Evolutionary conservation across 2,329 filamentous ascomycete species (phyloP).

Genomic region (Colletotrichum viniferum): DNA sequence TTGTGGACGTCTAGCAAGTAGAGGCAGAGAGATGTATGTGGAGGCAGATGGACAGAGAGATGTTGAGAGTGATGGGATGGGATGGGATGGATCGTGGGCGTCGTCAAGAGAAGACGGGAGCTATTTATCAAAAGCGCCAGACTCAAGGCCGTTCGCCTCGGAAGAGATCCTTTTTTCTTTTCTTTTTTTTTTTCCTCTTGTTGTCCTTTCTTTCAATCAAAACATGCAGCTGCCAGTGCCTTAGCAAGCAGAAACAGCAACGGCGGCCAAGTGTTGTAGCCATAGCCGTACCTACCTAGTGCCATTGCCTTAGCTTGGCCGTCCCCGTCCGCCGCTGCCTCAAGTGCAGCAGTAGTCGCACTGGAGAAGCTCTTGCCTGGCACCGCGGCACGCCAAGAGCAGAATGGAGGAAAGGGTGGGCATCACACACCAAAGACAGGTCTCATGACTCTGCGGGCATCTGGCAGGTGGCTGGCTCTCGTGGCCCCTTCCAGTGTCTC

Average conservation of each 20-base stretch:
- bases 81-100: neutral
- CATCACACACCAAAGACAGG: conserved; percentile 15
- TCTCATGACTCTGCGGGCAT: conserved; percentile 9
- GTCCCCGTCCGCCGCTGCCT: neutral
- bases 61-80: too few species aligned
- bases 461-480: conserved; percentile 19
- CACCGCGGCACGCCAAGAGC: neutral
- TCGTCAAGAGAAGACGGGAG: neutral
- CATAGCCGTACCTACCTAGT: neutral
- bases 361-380: neutral
- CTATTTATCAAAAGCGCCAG: conserved; percentile 4
- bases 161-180: neutral
- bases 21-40: neutral
- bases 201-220: neutral
- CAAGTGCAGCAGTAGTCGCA: neutral
- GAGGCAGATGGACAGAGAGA: neutral
- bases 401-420: neutral
- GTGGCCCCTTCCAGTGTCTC: neutral
- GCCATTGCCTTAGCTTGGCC: neutral
- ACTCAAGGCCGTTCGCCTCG: neutral
- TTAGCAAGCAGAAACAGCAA: neutral
- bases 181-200: neutral
- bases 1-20: neutral
- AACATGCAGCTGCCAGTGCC: neutral
- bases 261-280: neutral